phyloP scores from a whole-genome alignment of 352 stramenopile genomes.

The Phytophthora europaea region DNA sequence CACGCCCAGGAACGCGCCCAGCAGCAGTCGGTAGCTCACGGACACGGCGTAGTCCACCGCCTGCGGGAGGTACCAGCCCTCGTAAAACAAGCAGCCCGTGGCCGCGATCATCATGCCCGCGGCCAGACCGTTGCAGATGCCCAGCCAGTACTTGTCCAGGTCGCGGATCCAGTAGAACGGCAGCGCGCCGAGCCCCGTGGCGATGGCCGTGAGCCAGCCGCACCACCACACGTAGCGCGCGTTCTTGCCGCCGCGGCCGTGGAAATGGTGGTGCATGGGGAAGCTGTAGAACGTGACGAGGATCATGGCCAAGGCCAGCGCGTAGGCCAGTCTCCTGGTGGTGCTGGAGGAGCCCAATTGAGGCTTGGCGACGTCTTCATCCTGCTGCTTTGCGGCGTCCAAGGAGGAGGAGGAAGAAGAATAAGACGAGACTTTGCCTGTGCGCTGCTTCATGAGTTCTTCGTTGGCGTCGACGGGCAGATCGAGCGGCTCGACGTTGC shows the following conservation, averaged over 20 bases:
- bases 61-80: conserved; percentile 91
- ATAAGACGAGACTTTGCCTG: conserved; percentile 15
- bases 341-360: conserved; percentile 21
- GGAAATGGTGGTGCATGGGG: conserved; percentile 40
- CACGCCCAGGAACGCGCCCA: conserved; percentile 94
- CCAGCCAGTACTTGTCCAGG: conserved; percentile 95
- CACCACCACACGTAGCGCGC: conserved; percentile 97
- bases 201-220: conserved; percentile 97
- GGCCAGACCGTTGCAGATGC: conserved; percentile 95
- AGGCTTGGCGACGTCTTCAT: conserved; percentile 15
- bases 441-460: conserved; percentile 35
- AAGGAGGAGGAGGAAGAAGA: neutral
- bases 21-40: conserved; percentile 80
- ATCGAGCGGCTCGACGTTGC: conserved; percentile 18
- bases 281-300: conserved; percentile 78
- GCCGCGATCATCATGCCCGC: conserved; percentile 99
- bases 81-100: conserved; percentile 95
- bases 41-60: conserved; percentile 74
- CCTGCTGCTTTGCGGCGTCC: conserved; percentile 1
- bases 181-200: conserved; percentile 95
- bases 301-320: conserved; percentile 57
- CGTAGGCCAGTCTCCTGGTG: conserved; percentile 49
- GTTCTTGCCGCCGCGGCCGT: conserved; percentile 57
- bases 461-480: conserved; percentile 21
- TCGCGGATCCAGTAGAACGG: conserved; percentile 96